Conservation (phyloP, 2,329 filamentous ascomycete species). For the Septoria petroselini region DNA sequence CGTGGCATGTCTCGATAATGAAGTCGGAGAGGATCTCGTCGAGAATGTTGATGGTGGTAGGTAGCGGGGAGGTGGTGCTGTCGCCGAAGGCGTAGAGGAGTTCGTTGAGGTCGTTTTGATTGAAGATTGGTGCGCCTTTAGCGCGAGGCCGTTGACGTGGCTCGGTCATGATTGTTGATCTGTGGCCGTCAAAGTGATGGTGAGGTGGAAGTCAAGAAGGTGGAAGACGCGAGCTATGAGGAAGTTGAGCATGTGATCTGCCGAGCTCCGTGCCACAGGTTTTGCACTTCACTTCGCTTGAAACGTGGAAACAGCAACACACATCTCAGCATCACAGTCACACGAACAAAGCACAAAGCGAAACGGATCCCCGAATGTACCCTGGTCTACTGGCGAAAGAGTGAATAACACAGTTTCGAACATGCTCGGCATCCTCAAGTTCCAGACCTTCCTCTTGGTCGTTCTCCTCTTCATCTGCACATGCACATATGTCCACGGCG, state of each 20-base stretch:
- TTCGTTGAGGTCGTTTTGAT: constrained; percentile 38
- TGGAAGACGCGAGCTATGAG: neutral
- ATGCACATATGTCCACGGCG: constrained; percentile 85
- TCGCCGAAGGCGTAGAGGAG: constrained; percentile 82
- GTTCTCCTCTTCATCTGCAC: constrained; percentile 95
- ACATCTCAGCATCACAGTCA: neutral
- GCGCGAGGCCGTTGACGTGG: constrained; percentile 49
- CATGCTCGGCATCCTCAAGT: constrained; percentile 93
- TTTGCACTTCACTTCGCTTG: constrained; percentile 5
- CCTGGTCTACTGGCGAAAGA: neutral
- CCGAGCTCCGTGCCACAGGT: constrained; percentile 5
- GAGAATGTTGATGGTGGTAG: constrained; percentile 78
- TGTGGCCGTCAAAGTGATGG: constrained; percentile 4
- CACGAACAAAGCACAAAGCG: neutral
- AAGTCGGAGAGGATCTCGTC: constrained; percentile 97
- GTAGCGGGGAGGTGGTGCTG: constrained; percentile 66
- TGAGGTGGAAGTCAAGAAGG: neutral
- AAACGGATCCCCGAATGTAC: too few species aligned
- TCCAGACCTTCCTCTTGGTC: constrained; percentile 92
- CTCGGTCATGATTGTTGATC: constrained; percentile 44
- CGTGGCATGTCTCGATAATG: constrained; percentile 88
- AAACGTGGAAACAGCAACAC: constrained; percentile 11
- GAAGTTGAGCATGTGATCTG: constrained; percentile 8
- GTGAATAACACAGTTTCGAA: constrained; percentile 41
- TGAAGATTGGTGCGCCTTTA: constrained; percentile 47